A percentile compares a stretch with the other conserved stretches of the same genome.
These are phyloP conservation scores for Huntiella decipiens DNA, from an alignment of 2,329 filamentous ascomycete species.

Conservation along the genomic window DNA sequence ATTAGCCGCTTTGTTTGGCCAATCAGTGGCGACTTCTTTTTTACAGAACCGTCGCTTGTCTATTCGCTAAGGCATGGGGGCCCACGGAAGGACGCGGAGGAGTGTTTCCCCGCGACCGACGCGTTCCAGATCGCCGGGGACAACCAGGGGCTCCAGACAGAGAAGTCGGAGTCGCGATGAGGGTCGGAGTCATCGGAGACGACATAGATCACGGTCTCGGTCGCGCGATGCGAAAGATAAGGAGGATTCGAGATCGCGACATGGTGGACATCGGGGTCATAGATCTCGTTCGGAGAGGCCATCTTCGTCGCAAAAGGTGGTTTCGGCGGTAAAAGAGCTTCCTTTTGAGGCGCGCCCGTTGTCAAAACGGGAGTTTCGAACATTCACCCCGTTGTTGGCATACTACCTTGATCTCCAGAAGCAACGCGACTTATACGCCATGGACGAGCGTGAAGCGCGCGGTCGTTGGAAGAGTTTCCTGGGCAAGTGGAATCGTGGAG, in stretches of 20 bases:
- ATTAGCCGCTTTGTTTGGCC: too few relatives aligned
- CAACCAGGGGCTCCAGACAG: background rate
- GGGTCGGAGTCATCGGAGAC: background rate
- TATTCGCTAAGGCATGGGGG: too few relatives aligned
- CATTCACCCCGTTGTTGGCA: conserved; percentile 55
- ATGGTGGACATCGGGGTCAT: background rate
- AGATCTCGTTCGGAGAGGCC: background rate
- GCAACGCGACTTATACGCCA: conserved; percentile 43
- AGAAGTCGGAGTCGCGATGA: background rate
- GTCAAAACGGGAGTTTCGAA: conserved; percentile 45
- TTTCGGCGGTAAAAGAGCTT: conserved; percentile 20
- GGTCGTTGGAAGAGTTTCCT: conserved; percentile 91
- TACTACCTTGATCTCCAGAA: conserved; percentile 84
- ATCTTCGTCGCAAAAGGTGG: background rate
- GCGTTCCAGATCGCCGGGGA: too few relatives aligned
- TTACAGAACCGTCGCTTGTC: too few relatives aligned
- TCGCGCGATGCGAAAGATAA: background rate
- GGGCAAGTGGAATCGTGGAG: conserved; percentile 76
- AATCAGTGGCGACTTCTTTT: too few relatives aligned
- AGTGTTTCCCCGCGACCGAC: too few relatives aligned
- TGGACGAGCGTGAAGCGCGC: conserved; percentile 56
- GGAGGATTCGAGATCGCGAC: too few relatives aligned
- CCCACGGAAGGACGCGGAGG: too few relatives aligned
- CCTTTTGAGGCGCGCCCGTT: conserved; percentile 49
- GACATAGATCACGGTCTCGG: background rate